phyloP scores from a whole-genome alignment of 2,329 filamentous ascomycete species.

The Aspergillus sojae region DNA sequence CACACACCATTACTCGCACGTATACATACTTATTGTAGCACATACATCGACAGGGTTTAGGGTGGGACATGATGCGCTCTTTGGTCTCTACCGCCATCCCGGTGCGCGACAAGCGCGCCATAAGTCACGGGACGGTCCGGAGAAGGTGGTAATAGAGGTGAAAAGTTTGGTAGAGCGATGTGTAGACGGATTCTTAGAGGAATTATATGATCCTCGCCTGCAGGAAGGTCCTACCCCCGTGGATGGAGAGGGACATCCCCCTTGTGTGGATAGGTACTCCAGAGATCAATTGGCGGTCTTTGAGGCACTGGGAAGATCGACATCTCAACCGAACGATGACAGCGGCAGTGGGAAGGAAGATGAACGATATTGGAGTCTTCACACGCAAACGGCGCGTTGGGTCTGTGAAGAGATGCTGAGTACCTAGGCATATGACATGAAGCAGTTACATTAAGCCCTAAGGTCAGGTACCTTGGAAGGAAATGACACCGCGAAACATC shows the following conservation, averaged over 20 bases:
- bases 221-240: constrained; percentile 5
- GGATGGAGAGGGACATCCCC: constrained; percentile 18
- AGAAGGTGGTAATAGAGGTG: constrained; percentile 25
- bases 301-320: constrained; percentile 55
- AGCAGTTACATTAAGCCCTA: not conserved
- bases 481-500: not conserved
- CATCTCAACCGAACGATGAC: not conserved
- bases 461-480: not conserved
- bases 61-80: constrained; percentile 56
- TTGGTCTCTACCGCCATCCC: constrained; percentile 30
- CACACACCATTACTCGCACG: constrained; percentile 47
- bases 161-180: constrained; percentile 47
- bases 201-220: constrained; percentile 45
- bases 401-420: constrained; percentile 45
- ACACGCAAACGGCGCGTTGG: constrained; percentile 49
- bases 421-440: not conserved
- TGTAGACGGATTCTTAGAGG: constrained; percentile 46
- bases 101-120: constrained; percentile 11
- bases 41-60: constrained; percentile 51
- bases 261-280: constrained; percentile 58
- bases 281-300: constrained; percentile 64
- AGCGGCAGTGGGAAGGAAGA: constrained; percentile 27
- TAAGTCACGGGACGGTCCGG: constrained; percentile 1
- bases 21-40: constrained; percentile 60
- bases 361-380: constrained; percentile 40